Evolutionary conservation across 129 eudicot species (phyloP).

Genomic region (Sambucus nigra): DNA sequence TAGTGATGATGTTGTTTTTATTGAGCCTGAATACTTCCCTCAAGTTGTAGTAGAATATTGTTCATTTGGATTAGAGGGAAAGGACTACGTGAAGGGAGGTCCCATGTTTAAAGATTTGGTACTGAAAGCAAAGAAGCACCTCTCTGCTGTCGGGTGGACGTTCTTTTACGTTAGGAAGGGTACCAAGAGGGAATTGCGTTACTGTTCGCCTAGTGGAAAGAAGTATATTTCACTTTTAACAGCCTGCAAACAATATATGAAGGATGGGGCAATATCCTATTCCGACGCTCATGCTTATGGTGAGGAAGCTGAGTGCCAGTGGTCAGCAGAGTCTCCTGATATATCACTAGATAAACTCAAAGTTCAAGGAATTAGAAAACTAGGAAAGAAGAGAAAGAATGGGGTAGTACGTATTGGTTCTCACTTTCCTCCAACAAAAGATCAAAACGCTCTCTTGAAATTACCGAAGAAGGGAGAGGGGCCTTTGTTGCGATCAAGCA

Average conservation of each 20-base stretch:
- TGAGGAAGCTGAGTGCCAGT: neutral
- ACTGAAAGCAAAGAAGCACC: conserved; percentile 44
- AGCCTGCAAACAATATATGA: conserved; percentile 35
- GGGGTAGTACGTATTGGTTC: conserved; percentile 19
- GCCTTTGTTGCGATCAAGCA: conserved; percentile 36
- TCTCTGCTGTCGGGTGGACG: conserved; percentile 54
- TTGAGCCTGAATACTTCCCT: conserved; percentile 43
- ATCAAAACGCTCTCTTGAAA: neutral
- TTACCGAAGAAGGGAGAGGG: conserved; percentile 14
- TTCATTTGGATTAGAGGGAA: neutral
- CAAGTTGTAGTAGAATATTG: conserved; percentile 43
- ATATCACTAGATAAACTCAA: conserved; percentile 3
- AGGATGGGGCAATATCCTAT: conserved; percentile 5
- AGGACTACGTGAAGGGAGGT: neutral
- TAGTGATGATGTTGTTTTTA: conserved; percentile 11
- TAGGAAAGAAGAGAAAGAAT: conserved; percentile 26
- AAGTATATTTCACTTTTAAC: conserved; percentile 18
- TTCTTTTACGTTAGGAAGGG: conserved; percentile 5
- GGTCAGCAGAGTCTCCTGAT: neutral
- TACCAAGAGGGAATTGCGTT: conserved; percentile 20
- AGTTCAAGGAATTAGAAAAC: conserved; percentile 16
- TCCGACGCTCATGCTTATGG: neutral
- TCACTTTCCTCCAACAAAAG: neutral
- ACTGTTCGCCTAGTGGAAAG: conserved; percentile 44
- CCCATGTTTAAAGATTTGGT: conserved; percentile 4